phyloP scores from a whole-genome alignment of 2,329 filamentous ascomycete species.

The Bertia moriformis region DNA sequence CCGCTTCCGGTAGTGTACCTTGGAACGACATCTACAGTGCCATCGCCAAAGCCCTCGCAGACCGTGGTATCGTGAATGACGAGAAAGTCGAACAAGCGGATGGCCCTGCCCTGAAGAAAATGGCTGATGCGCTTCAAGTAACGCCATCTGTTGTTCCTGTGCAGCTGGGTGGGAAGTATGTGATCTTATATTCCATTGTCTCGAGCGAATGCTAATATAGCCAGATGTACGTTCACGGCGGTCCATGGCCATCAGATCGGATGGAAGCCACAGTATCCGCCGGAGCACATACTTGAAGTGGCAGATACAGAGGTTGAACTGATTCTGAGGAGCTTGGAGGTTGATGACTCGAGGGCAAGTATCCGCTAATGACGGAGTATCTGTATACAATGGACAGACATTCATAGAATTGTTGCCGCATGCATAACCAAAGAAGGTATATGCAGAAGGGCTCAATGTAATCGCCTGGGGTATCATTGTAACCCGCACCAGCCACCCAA shows the following conservation, averaged over 20 bases:
- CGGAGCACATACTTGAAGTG: constrained; percentile 19
- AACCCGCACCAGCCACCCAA: no score
- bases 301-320: constrained; percentile 20
- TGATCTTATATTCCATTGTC: background rate
- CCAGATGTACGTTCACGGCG: constrained; percentile 17
- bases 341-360: no score
- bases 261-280: constrained; percentile 16
- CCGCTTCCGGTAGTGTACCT: constrained; percentile 26
- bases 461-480: no score
- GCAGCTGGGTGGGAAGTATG: constrained; percentile 26
- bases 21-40: constrained; percentile 34
- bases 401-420: no score
- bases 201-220: constrained; percentile 17
- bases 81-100: constrained; percentile 18
- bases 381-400: no score
- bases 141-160: constrained; percentile 20
- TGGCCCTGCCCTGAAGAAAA: constrained; percentile 17
- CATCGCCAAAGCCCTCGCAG: constrained; percentile 23
- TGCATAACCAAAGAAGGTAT: no score
- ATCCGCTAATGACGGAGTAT: no score
- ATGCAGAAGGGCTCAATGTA: no score
- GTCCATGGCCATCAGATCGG: constrained; percentile 15
- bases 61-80: constrained; percentile 21
- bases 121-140: constrained; percentile 21
- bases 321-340: constrained; percentile 10